phyloP scores from a whole-genome alignment of 106 monocot genomes.

The Xerophyta viscosa region DNA sequence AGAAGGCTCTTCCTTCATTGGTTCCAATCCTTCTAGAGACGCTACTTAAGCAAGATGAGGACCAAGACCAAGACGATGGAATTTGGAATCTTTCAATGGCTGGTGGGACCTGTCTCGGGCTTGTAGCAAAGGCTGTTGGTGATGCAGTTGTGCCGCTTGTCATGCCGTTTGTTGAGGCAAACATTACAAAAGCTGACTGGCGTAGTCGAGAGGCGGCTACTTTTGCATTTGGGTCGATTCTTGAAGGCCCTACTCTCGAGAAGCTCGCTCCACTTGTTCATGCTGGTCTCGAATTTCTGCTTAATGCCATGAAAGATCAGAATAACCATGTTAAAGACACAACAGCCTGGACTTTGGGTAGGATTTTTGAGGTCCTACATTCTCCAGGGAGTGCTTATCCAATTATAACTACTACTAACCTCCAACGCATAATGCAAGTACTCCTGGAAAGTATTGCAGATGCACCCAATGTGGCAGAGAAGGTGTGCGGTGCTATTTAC shows the following conservation, averaged over 20 bases:
- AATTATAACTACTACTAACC: conserved; percentile 28
- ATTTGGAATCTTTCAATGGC: conserved; percentile 85
- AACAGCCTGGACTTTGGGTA: conserved; percentile 75
- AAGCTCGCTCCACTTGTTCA: conserved; percentile 56
- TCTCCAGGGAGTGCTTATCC: conserved; percentile 22
- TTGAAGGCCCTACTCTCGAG: conserved; percentile 73
- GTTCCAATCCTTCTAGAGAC: conserved; percentile 74
- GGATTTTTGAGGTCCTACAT: conserved; percentile 57
- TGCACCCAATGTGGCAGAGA: conserved; percentile 71
- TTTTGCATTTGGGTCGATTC: conserved; percentile 82
- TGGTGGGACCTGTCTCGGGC: conserved; percentile 84
- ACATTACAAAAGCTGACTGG: conserved; percentile 64
- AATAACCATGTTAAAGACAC: conserved; percentile 81
- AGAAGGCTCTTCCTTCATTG: conserved; percentile 59
- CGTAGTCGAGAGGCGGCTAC: conserved; percentile 65
- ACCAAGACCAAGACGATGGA: conserved; percentile 74
- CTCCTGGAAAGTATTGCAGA: conserved; percentile 46
- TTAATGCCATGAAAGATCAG: conserved; percentile 65
- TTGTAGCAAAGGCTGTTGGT: conserved; percentile 69
- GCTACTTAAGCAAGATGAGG: conserved; percentile 76
- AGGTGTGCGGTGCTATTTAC: conserved; percentile 62
- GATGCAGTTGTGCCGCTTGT: conserved; percentile 74
- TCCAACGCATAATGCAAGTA: conserved; percentile 35
- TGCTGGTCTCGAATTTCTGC: conserved; percentile 63
- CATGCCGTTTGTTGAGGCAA: conserved; percentile 76